phyloP scores from a whole-genome alignment of 2,329 filamentous ascomycete species.

The Grosmannia clavigera region DNA sequence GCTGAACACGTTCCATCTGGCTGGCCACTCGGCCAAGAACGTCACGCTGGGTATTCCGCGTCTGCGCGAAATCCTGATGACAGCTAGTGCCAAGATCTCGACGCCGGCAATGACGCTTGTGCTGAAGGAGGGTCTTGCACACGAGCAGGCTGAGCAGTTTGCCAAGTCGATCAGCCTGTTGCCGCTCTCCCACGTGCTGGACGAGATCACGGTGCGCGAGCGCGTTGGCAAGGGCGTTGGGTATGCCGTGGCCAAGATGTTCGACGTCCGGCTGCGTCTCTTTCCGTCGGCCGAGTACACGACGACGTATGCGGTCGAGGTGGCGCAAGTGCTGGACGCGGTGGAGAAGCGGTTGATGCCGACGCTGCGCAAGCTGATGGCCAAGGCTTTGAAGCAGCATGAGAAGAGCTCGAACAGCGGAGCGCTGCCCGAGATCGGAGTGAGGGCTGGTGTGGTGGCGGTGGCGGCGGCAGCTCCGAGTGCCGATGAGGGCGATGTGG shows the following conservation, averaged over 20 bases:
- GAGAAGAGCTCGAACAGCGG: constrained; percentile 48
- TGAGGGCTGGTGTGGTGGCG: constrained; percentile 40
- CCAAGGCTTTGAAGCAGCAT: constrained; percentile 76
- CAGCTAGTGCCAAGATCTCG: constrained; percentile 75
- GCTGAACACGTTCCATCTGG: constrained; percentile 98
- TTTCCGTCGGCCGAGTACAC: constrained; percentile 78
- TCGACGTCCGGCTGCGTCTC: constrained; percentile 68
- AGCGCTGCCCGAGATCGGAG: constrained; percentile 62
- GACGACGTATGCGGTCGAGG: constrained; percentile 70
- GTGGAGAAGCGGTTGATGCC: constrained; percentile 73
- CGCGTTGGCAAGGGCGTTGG: constrained; percentile 59
- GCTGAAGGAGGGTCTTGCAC: constrained; percentile 58
- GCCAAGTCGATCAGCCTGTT: constrained; percentile 86
- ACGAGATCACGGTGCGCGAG: constrained; percentile 71
- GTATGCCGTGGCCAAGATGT: constrained; percentile 66
- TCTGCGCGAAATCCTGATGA: constrained; percentile 96
- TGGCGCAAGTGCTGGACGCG: constrained; percentile 63
- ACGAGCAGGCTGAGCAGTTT: constrained; percentile 61
- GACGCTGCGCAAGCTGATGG: constrained; percentile 55
- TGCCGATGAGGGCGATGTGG: constrained; percentile 23
- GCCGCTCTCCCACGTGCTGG: constrained; percentile 70
- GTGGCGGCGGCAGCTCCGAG: constrained; percentile 27
- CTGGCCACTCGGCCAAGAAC: constrained; percentile 95
- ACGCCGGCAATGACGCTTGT: constrained; percentile 84
- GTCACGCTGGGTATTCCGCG: constrained; percentile 97